Base-by-base conservation (phyloP, 495 filamentous ascomycete genomes). In the Aspergillus sclerotiicarbonarius region DNA sequence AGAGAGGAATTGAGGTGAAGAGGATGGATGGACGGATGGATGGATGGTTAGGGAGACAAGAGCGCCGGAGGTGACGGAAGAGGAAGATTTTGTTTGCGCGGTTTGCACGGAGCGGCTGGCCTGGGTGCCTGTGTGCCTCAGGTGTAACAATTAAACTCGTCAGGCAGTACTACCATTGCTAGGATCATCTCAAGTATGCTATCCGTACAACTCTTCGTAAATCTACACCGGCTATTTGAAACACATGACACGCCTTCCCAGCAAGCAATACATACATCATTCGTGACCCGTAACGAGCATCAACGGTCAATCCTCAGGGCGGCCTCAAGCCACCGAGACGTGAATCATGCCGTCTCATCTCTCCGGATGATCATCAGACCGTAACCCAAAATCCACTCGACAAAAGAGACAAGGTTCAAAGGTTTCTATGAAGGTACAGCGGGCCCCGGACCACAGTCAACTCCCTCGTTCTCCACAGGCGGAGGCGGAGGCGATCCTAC, bases 221-320 rank as follows among this genome's bases (percentile, higher is more conserved):
- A 44, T 20, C 33, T 53, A 53, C 12, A 53, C 33, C 51, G 39
- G 21, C 18, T 41, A 35, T 53, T 12, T 25, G n/a, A 30, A 53
- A 39, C 50, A 31, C 47, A 31, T 47, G 29, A 1, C 37, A 30
- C 20, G 37, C 46, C 47, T 47, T 39, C 47, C 49, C 13, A 48
- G 35, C 32, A 50, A 32, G 32, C 45, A 57, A 55, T 37, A 43
- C 49, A 59, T 62, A 64, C 62, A 63, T 66, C 58, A 68, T 57
- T 68, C 66, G 43, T 68, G 61, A 63, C 57, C 45, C 66, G 58
- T 68, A 62, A 61, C 60, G 53, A 62, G 54, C 61, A 63, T 61
- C 25, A 25, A 25, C n/a, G n/a, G n/a, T n/a, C n/a, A n/a, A n/a
- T n/a, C n/a, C 25, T 25, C 25, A 25, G 2, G 25, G 25, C 25